Conservation (phyloP, 2,329 filamentous ascomycete genomes). For the Magnaporthiopsis incrustans region DNA sequence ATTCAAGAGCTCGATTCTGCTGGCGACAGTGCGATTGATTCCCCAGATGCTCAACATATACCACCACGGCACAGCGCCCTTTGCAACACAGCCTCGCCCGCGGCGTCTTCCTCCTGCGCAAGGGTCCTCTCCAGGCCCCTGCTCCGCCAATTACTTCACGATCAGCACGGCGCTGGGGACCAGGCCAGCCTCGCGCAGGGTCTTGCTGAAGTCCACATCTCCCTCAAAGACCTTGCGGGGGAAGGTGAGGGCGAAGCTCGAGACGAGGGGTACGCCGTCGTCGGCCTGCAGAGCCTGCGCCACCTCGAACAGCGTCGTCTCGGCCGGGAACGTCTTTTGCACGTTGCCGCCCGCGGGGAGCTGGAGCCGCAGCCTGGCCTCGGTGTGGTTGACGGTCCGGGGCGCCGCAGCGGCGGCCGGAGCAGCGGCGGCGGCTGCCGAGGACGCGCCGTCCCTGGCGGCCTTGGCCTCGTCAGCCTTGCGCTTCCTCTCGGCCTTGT, state of each 20-base stretch:
- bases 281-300: slow-evolving; percentile 68
- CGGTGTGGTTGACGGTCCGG: slow-evolving; percentile 63
- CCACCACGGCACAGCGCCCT: background rate
- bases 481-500: slow-evolving; percentile 80
- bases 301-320: slow-evolving; percentile 89
- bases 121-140: background rate
- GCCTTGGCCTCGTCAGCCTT: slow-evolving; percentile 85
- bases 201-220: slow-evolving; percentile 72
- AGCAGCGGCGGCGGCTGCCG: slow-evolving; percentile 31
- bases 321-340: slow-evolving; percentile 79
- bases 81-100: background rate
- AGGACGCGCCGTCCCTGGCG: slow-evolving; percentile 64
- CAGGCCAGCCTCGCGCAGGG: slow-evolving; percentile 83
- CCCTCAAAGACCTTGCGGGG: slow-evolving; percentile 73
- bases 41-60: background rate
- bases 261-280: slow-evolving; percentile 55
- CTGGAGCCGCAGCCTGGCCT: slow-evolving; percentile 76
- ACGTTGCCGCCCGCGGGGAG: slow-evolving; percentile 62
- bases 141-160: slow-evolving; percentile 10
- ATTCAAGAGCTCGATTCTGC: background rate
- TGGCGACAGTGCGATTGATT: background rate
- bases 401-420: slow-evolving; percentile 42
- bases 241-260: slow-evolving; percentile 77
- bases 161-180: slow-evolving; percentile 79
- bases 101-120: too few relatives aligned